These are phyloP conservation scores for Solanum rostratum DNA, from an alignment of 257 asterid species.

Conservation along the genomic window DNA sequence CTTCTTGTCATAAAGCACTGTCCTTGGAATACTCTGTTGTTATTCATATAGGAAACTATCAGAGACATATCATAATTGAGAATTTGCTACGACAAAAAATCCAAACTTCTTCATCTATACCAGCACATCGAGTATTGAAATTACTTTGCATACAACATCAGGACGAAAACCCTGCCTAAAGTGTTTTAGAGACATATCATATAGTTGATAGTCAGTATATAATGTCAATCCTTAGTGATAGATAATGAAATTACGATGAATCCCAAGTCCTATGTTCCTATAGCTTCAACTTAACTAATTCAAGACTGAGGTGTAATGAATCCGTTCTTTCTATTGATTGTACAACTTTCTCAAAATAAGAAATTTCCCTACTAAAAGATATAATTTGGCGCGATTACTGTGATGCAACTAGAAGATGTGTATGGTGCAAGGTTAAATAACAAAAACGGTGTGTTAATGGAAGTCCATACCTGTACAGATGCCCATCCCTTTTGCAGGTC, in stretches of 20 bases:
- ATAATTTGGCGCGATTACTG: background rate
- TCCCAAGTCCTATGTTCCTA: no score
- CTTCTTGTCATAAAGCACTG: slow-evolving; percentile 45
- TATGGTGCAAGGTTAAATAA: background rate
- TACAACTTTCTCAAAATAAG: background rate
- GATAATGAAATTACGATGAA: no score
- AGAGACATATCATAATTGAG: background rate
- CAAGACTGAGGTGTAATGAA: no score
- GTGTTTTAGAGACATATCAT: no score
- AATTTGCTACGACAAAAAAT: background rate
- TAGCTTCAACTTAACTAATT: no score
- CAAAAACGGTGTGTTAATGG: background rate
- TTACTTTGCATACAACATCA: no score
- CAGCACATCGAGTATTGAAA: background rate
- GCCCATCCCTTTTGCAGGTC: slow-evolving; percentile 70
- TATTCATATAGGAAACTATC: background rate
- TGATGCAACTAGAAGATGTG: background rate
- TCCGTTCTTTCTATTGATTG: background rate
- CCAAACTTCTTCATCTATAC: background rate
- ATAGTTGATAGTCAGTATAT: no score
- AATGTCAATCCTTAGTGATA: no score
- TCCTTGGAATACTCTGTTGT: slow-evolving; percentile 61
- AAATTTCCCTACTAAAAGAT: no score
- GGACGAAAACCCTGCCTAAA: no score
- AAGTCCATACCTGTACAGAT: slow-evolving; percentile 39